Evolutionary conservation across 306 rosid species (phyloP).

Genomic region (Bauhinia variegata): DNA sequence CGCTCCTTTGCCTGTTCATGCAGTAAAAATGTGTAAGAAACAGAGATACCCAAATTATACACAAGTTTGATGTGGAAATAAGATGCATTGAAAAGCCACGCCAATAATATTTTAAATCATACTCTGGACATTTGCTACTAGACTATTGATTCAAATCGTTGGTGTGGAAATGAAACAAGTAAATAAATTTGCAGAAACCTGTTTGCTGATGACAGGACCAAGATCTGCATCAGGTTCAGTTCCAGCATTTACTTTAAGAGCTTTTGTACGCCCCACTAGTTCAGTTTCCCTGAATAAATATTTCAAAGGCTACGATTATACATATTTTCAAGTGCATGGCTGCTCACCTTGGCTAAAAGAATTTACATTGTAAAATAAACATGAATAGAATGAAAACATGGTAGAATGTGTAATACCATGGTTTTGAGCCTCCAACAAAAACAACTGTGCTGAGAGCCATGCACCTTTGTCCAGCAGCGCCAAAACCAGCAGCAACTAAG

Average conservation of each 20-base stretch:
- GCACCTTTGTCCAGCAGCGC: slow-evolving; percentile 99
- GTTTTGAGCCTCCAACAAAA: slow-evolving; percentile 78
- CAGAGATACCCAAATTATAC: no score
- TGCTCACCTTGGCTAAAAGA: slow-evolving; percentile 14
- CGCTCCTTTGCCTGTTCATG: slow-evolving; percentile 80
- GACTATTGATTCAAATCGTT: slow-evolving; percentile 10
- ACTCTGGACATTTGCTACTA: background rate
- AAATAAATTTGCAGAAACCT: slow-evolving; percentile 47
- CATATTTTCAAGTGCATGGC: background rate
- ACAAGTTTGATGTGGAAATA: slow-evolving; percentile 1
- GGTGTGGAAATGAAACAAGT: background rate
- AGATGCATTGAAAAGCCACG: slow-evolving; percentile 4
- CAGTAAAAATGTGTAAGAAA: slow-evolving; percentile 28
- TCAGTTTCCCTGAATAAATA: slow-evolving; percentile 64
- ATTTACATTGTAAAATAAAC: background rate
- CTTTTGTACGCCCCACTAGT: slow-evolving; percentile 66
- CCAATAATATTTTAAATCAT: slow-evolving; percentile 17
- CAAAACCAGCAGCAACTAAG: slow-evolving; percentile 90
- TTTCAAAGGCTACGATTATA: slow-evolving; percentile 9
- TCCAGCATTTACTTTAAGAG: slow-evolving; percentile 82
- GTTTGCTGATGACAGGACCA: slow-evolving; percentile 96
- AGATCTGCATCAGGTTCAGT: slow-evolving; percentile 90
- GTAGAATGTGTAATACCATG: slow-evolving; percentile 58
- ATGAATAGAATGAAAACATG: background rate
- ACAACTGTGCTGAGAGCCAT: slow-evolving; percentile 97